These are phyloP conservation scores for Pachysandra terminalis DNA, from an alignment of 164 flowering plant genomes.

Conservation along the genomic window DNA sequence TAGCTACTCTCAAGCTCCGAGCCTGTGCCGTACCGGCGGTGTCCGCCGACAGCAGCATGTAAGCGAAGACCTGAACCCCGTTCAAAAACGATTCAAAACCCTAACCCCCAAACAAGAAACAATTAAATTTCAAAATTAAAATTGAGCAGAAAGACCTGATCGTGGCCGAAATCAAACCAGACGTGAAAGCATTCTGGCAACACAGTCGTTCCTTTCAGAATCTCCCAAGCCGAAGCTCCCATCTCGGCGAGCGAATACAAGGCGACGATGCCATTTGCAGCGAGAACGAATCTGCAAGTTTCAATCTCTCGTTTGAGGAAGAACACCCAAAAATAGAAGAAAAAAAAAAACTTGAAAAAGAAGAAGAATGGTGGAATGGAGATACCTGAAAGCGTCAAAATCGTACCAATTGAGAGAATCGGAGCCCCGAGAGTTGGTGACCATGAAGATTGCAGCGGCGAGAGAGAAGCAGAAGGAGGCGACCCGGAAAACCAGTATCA, in stretches of 20 bases:
- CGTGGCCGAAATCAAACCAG: constrained; percentile 96
- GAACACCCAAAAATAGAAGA: neutral
- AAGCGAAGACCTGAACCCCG: constrained; percentile 59
- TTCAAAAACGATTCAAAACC: neutral
- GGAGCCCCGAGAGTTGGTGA: constrained; percentile 54
- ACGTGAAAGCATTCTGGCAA: constrained; percentile 68
- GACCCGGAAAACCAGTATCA: constrained; percentile 62
- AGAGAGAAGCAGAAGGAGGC: constrained; percentile 72
- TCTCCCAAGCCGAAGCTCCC: constrained; percentile 75
- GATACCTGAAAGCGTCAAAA: constrained; percentile 71
- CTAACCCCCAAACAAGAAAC: neutral
- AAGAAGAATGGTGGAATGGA: neutral
- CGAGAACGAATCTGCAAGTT: constrained; percentile 53
- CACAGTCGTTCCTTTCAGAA: constrained; percentile 54
- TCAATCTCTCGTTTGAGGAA: neutral
- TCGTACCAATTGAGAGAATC: constrained; percentile 50
- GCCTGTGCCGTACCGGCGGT: constrained; percentile 67
- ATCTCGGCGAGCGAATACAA: constrained; percentile 68
- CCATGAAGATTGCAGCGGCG: constrained; percentile 72
- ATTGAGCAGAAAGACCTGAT: constrained; percentile 49
- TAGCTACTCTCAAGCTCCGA: constrained; percentile 32
- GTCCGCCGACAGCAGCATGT: constrained; percentile 60
- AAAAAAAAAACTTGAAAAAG: neutral
- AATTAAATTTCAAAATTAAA: neutral
- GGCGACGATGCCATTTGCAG: constrained; percentile 64